Evolutionary conservation across 2,329 filamentous ascomycete genomes (phyloP).

Genomic region (Epichloe gansuensis): DNA sequence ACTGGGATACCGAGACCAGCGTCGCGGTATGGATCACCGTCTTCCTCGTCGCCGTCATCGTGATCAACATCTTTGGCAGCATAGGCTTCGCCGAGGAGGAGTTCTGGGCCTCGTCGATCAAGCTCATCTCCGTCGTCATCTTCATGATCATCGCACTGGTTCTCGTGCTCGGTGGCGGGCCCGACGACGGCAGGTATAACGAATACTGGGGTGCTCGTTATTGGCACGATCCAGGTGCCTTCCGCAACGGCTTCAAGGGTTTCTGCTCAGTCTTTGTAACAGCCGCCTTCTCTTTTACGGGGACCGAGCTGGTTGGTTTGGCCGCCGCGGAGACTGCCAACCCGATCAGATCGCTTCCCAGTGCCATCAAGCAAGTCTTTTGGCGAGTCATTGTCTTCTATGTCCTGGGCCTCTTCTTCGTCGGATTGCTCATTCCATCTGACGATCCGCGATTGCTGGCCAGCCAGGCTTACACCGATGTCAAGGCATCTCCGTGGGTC

Average conservation of each 20-base stretch:
- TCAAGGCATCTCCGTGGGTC: constrained; percentile 35
- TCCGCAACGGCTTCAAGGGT: constrained; percentile 57
- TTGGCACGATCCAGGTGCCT: constrained; percentile 35
- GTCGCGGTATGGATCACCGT: constrained; percentile 40
- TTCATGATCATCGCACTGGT: constrained; percentile 50
- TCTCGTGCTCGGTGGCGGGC: constrained; percentile 44
- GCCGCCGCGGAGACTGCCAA: constrained; percentile 56
- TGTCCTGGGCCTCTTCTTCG: constrained; percentile 34
- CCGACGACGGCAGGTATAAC: constrained; percentile 27
- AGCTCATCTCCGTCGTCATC: constrained; percentile 42
- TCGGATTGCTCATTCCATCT: constrained; percentile 32
- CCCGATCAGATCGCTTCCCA: constrained; percentile 58
- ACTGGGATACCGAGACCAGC: constrained; percentile 35
- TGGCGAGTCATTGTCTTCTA: constrained; percentile 42
- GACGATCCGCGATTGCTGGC: constrained; percentile 31
- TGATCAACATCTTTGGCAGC: constrained; percentile 43
- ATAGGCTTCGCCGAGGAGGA: constrained; percentile 42
- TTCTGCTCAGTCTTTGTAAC: constrained; percentile 58
- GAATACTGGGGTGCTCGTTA: constrained; percentile 30
- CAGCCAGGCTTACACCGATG: constrained; percentile 29
- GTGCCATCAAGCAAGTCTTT: constrained; percentile 64
- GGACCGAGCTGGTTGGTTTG: constrained; percentile 56
- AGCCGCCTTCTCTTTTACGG: constrained; percentile 55
- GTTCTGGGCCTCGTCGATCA: constrained; percentile 41
- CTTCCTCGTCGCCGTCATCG: constrained; percentile 35